Base-by-base conservation (phyloP, 2,329 filamentous ascomycete species). In the Ophiosphaerella korrae region DNA sequence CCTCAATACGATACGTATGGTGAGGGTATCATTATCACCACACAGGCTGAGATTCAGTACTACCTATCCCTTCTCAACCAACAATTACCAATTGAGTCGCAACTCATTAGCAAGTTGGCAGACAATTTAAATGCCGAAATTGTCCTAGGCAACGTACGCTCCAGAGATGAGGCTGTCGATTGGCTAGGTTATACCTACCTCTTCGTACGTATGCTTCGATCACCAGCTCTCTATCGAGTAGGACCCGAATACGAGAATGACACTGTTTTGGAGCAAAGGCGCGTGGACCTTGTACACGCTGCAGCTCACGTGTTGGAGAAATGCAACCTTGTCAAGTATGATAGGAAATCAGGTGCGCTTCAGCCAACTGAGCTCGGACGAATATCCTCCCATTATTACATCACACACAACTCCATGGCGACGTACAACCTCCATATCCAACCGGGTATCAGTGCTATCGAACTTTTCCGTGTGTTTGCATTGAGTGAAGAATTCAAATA, bases 121-220 rank as follows among this genome's bases (percentile, higher is more conserved):
- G 94, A 99, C 76, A 97, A 97, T 58, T 80, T 99, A 57, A 99
- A 99, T 64, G 94, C 94, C 2, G 94, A 99, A 71, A 83, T 99
- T 66, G 95, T 99, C 8, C 82, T 99, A 16, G 94, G 94, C 44
- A 99, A 96, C 66, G 85, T 99, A 23, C 87, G 93, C 48, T 92
- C 82, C 53, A 86, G 95, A 52, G 93, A 99, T 61, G 94, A 99
- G 70, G 94, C 89, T 62, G 94, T 99, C n/a, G 92, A 99, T 70
- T 99, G 94, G 94, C 84, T 99, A 31, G 93, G 94, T 11, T 99
- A 99, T 74, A 97, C 93, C 0, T 99, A 99, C 73, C 85, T 99
- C 14, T 99, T 96, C 68, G 91, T 99, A 47, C 89, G 94, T 42
- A 99, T 99, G 94, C 83, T 99, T 56, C 88, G 94, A 26, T 97